Conservation (phyloP, 2,329 filamentous ascomycete species). For the Biscogniauxia marginata region DNA sequence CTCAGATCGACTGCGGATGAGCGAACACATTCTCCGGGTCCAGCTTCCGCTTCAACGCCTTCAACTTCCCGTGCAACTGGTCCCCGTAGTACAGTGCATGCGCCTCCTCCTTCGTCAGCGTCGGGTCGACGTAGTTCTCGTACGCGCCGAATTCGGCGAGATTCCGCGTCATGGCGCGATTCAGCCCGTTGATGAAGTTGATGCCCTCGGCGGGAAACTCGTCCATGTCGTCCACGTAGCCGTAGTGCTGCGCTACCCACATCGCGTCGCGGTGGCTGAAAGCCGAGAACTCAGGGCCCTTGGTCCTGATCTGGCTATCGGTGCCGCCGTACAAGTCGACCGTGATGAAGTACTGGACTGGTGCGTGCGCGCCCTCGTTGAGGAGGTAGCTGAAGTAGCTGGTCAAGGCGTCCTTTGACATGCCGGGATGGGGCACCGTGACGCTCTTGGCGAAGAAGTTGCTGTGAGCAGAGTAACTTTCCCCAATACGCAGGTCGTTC, state of each 20-base stretch:
- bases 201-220: conserved; percentile 21
- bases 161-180: conserved; percentile 18
- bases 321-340: conserved; percentile 35
- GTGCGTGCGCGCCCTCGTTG: conserved; percentile 7
- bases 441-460: conserved; percentile 39
- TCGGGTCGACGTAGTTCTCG: conserved; percentile 29
- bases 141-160: conserved; percentile 23
- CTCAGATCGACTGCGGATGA: conserved; percentile 28
- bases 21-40: conserved; percentile 28
- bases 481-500: conserved; percentile 13
- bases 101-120: conserved; percentile 19
- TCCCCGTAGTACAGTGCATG: conserved; percentile 25
- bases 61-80: conserved; percentile 14
- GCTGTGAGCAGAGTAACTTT: conserved; percentile 15
- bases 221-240: conserved; percentile 11
- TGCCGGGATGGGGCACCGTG: conserved; percentile 27
- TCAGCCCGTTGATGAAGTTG: conserved; percentile 22
- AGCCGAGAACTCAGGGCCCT: conserved; percentile 14
- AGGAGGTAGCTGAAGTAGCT: conserved; percentile 28
- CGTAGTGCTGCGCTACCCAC: conserved; percentile 35
- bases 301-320: conserved; percentile 31
- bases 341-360: conserved; percentile 32
- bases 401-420: conserved; percentile 19
- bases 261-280: conserved; percentile 32
- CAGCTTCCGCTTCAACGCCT: conserved; percentile 21